Percentiles rank a stretch among this genome's conserved stretches.
Conservation (phyloP, 169 alveolate species). For the Plasmodium cynomolgi region DNA sequence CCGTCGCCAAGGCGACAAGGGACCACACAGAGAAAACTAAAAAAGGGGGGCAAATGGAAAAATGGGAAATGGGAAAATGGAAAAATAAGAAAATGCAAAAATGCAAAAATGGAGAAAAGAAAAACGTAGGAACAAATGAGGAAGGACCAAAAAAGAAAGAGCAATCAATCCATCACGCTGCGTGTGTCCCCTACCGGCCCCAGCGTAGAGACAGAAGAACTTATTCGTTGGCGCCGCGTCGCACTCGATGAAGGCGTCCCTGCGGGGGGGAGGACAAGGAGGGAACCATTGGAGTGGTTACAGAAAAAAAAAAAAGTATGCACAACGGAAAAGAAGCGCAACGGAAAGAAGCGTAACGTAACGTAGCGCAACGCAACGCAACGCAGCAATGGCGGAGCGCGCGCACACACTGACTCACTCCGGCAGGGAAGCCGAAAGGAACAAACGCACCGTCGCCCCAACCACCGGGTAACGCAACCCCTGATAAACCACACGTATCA, state of each 20-base stretch:
- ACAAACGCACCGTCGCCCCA: background rate
- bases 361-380: too few species aligned
- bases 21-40: constrained; percentile 32
- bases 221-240: constrained; percentile 60
- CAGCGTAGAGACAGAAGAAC: constrained; percentile 18
- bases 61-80: background rate
- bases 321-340: too few species aligned
- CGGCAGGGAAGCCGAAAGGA: background rate
- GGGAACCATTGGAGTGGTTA: background rate
- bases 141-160: background rate
- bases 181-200: background rate
- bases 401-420: background rate
- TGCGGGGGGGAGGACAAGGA: background rate
- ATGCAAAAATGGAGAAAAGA: background rate
- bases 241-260: constrained; percentile 15
- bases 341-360: too few species aligned
- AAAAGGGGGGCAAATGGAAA: background rate
- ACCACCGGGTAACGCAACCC: background rate
- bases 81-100: background rate
- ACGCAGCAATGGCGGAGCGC: too few species aligned
- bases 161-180: background rate
- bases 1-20: constrained; percentile 5
- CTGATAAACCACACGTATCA: background rate
- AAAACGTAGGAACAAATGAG: background rate
- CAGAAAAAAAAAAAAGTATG: background rate